Conservation (phyloP, 108 stramenopile genomes). For the Epithemia pelagica region DNA sequence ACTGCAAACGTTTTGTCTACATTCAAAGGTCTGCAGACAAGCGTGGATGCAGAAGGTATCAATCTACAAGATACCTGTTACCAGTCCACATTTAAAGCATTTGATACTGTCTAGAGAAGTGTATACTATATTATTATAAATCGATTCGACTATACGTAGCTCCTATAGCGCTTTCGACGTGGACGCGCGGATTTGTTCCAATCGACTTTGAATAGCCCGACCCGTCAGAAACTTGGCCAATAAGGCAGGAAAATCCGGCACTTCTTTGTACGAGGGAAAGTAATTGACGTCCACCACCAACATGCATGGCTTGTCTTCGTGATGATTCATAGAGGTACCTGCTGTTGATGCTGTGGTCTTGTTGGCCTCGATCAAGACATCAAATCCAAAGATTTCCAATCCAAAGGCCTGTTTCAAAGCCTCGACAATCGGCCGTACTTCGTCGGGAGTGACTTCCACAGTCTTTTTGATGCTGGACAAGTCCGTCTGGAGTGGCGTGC, state of each 20-base stretch:
- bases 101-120: too few species aligned
- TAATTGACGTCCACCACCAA: conserved; percentile 85
- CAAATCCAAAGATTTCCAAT: conserved; percentile 83
- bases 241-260: conserved; percentile 68
- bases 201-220: conserved; percentile 44
- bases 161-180: too few species aligned
- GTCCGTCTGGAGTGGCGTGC: not conserved
- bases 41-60: not conserved
- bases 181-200: too few species aligned
- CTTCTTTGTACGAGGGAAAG: conserved; percentile 87
- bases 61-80: not conserved
- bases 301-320: conserved; percentile 14
- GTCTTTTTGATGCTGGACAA: conserved; percentile 5
- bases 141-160: too few species aligned
- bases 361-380: conserved; percentile 46
- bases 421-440: conserved; percentile 67
- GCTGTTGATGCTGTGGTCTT: not conserved
- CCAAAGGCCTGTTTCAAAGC: conserved; percentile 64
- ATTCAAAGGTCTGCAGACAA: not conserved
- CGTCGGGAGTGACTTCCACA: conserved; percentile 43
- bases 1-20: not conserved
- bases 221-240: conserved; percentile 73
- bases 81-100: not conserved
- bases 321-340: conserved; percentile 1
- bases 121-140: too few species aligned